Evolutionary conservation across 192 early-diverging fungal species (phyloP), one percentile per base, ranked within the genome.

Genomic region (Umbelopsis isabellina): DNA sequence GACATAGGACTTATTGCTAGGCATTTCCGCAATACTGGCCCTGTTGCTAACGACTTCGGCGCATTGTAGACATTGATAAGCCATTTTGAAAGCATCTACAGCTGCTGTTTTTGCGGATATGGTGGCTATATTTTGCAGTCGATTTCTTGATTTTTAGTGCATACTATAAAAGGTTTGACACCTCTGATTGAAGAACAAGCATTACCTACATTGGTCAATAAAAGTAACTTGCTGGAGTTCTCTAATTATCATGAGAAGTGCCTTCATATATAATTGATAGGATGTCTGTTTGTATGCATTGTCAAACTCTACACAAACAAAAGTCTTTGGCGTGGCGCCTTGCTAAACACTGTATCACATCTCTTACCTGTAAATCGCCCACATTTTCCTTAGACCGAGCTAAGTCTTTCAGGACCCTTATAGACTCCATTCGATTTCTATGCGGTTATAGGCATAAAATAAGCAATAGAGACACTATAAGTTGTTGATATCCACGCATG

Each of bases 201-300:
- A 64, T 21, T 44, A 78, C 76, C 72, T 77, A 80, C 85, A 76
- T 66, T 86, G 75, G 70, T 83, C 77, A 61, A 82, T 70, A 66
- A 84, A 84, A 71, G 80, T 80, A 50, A 84, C 75, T 27, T 74
- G 77, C 65, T 80, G 71, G 15, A 86, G 68, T 18, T 86, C 81
- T 30, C 77, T 75, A 16, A 79, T 67, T 16, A 79, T 74, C 27
- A 76, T 47, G 23, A 76, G 65, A 10, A 86, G 75, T 64, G 82
- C 80, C 65, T 81, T 75, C 27, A 86, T 68, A 70, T 84, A 82
- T 15, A 75, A 35, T 11, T 70, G 68, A 70, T 53, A 75, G 1
- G 74, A 69, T 46, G n/a, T 49, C 74, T 75, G 50, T 45, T 44
- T 22, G 37, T 9, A 10, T 41, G 37, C 37, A 41, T 41, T 41